Evolutionary conservation across 768 basidiomycete species (phyloP).

Genomic region (Agrocybe praecox): DNA sequence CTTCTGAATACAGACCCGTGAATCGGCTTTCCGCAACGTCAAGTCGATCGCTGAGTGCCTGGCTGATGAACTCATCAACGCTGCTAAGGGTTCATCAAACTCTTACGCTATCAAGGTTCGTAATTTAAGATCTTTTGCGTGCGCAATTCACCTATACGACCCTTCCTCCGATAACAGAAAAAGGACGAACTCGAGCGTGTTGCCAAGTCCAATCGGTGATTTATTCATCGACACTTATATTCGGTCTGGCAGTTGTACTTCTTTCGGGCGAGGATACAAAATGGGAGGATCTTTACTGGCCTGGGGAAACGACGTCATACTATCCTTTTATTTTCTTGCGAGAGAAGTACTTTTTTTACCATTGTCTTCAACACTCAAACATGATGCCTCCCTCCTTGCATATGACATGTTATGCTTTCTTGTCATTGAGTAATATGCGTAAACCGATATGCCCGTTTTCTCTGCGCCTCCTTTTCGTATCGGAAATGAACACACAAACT

Average conservation of each 20-base stretch:
- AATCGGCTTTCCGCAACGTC: constrained; percentile 99
- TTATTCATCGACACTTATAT: constrained; percentile 13
- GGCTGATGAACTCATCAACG: constrained; percentile 99
- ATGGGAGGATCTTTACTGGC: constrained; percentile 17
- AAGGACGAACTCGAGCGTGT: constrained; percentile 99
- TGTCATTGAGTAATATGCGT: constrained; percentile 24
- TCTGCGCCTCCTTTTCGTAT: constrained; percentile 2
- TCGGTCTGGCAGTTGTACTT: constrained; percentile 24
- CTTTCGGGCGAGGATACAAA: constrained; percentile 21
- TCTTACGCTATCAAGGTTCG: constrained; percentile 98
- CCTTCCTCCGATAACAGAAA: constrained; percentile 58
- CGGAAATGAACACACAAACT: not conserved
- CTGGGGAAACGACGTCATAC: constrained; percentile 15
- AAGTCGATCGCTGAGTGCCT: constrained; percentile 99
- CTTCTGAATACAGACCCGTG: constrained; percentile 73
- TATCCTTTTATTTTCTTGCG: constrained; percentile 18
- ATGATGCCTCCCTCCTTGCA: constrained; percentile 17
- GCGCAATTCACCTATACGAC: not conserved
- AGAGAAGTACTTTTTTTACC: constrained; percentile 14
- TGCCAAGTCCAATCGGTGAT: constrained; percentile 99
- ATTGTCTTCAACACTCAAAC: constrained; percentile 17
- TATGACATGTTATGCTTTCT: constrained; percentile 12
- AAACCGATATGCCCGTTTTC: constrained; percentile 21
- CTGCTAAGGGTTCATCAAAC: constrained; percentile 99
- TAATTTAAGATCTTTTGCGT: constrained; percentile 1